Conservation (phyloP, 305 asterid species). For the Coffea humblotiana region DNA sequence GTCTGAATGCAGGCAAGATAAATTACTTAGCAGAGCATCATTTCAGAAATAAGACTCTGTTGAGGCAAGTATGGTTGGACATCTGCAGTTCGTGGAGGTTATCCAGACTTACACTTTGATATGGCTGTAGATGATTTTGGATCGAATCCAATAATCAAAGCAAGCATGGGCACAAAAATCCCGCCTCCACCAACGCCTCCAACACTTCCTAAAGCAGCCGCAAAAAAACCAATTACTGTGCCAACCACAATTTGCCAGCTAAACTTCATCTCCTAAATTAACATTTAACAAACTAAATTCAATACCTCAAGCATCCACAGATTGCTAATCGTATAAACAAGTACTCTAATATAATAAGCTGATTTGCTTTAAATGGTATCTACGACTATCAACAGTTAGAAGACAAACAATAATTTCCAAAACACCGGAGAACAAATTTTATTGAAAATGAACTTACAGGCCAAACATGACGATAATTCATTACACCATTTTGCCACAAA, state of each 20-base stretch:
- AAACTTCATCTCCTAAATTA: conserved; percentile 23
- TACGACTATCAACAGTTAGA: neutral
- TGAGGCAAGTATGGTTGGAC: conserved; percentile 5
- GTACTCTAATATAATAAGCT: neutral
- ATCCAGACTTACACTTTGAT: conserved; percentile 24
- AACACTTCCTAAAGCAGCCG: conserved; percentile 30
- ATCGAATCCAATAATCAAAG: conserved; percentile 30
- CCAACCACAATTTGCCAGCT: conserved; percentile 27
- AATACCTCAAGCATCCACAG: neutral
- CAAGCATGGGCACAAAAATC: conserved; percentile 31
- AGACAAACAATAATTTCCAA: neutral
- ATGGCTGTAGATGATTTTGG: conserved; percentile 31
- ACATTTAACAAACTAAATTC: neutral
- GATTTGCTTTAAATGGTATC: neutral
- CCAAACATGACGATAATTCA: conserved; percentile 11
- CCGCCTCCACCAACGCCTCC: conserved; percentile 39
- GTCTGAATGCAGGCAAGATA: neutral
- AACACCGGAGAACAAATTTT: neutral
- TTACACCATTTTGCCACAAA: neutral
- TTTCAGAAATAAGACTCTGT: neutral
- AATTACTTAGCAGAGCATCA: neutral
- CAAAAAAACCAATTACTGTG: conserved; percentile 26
- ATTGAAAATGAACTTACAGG: conserved; percentile 10
- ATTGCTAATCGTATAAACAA: neutral
- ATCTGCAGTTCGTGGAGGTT: neutral